Evolutionary conservation across 1,284 basidiomycete genomes (phyloP).

Genomic region (Sporisorium graminicola): DNA sequence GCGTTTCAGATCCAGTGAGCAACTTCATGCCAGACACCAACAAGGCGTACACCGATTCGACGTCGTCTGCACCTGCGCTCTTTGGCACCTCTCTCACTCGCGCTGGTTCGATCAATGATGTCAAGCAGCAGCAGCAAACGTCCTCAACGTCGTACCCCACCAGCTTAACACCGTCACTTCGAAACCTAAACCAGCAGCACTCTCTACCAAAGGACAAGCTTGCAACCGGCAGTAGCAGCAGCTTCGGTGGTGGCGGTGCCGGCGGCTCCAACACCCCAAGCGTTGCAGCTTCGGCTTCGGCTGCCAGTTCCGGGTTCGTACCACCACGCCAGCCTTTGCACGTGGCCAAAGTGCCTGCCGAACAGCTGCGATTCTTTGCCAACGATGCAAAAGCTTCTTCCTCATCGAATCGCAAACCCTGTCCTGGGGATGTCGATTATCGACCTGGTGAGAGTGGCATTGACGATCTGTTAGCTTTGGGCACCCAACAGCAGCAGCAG

Average conservation of each 20-base stretch:
- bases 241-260: not conserved
- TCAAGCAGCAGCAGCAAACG: not conserved
- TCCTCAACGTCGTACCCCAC: slow-evolving; percentile 13
- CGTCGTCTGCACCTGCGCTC: not conserved
- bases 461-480: slow-evolving; percentile 57
- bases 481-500: slow-evolving; percentile 16
- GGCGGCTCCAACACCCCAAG: slow-evolving; percentile 36
- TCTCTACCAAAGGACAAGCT: slow-evolving; percentile 2
- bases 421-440: slow-evolving; percentile 26
- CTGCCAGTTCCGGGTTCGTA: slow-evolving; percentile 43
- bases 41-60: slow-evolving; percentile 36
- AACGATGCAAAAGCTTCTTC: slow-evolving; percentile 24
- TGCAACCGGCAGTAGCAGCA: slow-evolving; percentile 31
- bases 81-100: slow-evolving; percentile 28
- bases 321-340: slow-evolving; percentile 35
- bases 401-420: slow-evolving; percentile 9
- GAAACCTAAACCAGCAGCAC: slow-evolving; percentile 25
- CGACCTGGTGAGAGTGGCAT: slow-evolving; percentile 61
- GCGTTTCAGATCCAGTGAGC: slow-evolving; percentile 30
- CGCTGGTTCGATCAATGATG: slow-evolving; percentile 24
- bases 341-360: slow-evolving; percentile 45
- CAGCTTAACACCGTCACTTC: slow-evolving; percentile 32
- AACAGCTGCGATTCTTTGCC: slow-evolving; percentile 53
- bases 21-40: slow-evolving; percentile 55
- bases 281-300: slow-evolving; percentile 34